Base-by-base conservation (phyloP, 2,329 filamentous ascomycete species). In the Hypoxylon sp. region DNA sequence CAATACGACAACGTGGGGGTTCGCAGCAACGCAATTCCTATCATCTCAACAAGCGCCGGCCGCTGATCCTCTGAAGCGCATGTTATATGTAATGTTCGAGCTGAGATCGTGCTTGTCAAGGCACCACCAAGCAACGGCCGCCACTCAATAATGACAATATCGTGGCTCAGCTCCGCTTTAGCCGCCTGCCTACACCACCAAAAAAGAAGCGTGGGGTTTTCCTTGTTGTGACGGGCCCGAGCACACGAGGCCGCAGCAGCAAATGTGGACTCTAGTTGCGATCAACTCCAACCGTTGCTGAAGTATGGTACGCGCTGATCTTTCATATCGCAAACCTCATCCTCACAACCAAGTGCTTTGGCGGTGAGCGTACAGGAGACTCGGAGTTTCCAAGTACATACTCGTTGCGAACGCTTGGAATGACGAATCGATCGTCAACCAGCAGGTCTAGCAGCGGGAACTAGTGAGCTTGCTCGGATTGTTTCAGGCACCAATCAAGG, bases 121-220 rank as follows among this genome's bases (percentile, higher is more conserved):
- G 55, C 54, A 57, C 59, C 54, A 59, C 48, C 55, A 63, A 62
- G 54, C 64, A 61, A 38, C 64, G 50, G 62, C 59, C 42, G 59
- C 57, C 49, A 54, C 49, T 49, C 48, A 28, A 28, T 40, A 42
- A 42, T 9, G 18, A 7, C 40, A 45, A 62, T 59, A 61, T 64
- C 56, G 62, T 67, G 59, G 42, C 52, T 64, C 63, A 66, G 63
- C 66, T 69, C 60, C 64, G 64, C 64, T 69, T 69, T 69, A 64
- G 60, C 59, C 64, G 55, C 64, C 56, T 69, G 52, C 59, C 50
- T 61, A 61, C 51, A 42, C 59, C 49, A n/a, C n/a, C n/a, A n/a
- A 58, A 40, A 53, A 58, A 54, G 36, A 32, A 61, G 45, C 60
- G 64, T 67, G 64, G 67, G 67, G 60, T 67, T 62, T 54, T 50